These are phyloP conservation scores for Phyllosticta citribraziliensis DNA, from an alignment of 2,329 filamentous ascomycete species.

Conservation along the genomic window DNA sequence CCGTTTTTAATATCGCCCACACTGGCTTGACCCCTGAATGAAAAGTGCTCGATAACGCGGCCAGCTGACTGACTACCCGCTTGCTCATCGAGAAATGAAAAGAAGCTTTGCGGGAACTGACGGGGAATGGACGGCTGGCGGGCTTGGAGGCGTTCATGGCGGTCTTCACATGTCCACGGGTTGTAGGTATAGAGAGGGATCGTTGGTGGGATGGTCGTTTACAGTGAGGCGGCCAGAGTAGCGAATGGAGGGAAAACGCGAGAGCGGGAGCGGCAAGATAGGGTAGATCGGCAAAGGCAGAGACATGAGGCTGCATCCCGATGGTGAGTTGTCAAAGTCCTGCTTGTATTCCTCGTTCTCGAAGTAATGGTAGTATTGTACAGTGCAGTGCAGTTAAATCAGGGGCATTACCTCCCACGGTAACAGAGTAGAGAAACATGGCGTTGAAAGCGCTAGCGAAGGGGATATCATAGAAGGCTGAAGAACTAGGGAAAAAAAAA, in stretches of 20 bases:
- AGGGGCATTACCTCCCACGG: not conserved
- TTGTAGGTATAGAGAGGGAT: not conserved
- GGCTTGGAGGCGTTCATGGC: not conserved
- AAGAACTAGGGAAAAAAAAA: not conserved
- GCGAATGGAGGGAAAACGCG: not conserved
- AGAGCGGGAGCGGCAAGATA: too few relatives aligned
- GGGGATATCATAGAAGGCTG: not conserved
- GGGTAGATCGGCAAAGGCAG: too few relatives aligned
- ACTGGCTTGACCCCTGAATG: too few relatives aligned
- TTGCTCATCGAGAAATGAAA: too few relatives aligned
- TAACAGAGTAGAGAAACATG: not conserved
- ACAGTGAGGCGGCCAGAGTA: not conserved
- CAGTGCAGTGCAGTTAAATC: not conserved
- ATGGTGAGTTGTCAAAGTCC: not conserved
- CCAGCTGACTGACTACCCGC: too few relatives aligned
- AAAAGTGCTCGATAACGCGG: too few relatives aligned
- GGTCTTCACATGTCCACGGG: not conserved
- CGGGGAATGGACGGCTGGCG: not conserved
- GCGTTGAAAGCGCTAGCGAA: not conserved
- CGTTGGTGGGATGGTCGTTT: not conserved
- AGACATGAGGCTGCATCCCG: not conserved
- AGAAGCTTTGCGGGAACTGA: not conserved
- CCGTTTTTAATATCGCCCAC: too few relatives aligned
- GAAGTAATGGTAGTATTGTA: not conserved
- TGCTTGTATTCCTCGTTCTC: not conserved